Percentiles rank a stretch among this genome's conserved stretches.
Conservation (phyloP, 306 rosid species). For the Vigna unguiculata region DNA sequence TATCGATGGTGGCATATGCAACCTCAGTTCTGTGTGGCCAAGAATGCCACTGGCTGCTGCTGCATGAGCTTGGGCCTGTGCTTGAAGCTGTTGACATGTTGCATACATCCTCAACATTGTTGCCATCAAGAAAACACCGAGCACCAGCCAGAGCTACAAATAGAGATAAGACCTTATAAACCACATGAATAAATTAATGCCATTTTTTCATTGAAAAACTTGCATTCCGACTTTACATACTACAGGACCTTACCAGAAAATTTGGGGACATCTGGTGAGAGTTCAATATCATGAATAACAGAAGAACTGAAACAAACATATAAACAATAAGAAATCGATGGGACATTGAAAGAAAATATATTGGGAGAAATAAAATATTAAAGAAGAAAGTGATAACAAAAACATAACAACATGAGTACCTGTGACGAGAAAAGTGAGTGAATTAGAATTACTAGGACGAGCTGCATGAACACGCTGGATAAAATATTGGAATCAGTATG, state of each 20-base stretch:
- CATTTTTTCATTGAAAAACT: not conserved
- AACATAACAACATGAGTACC: constrained; percentile 52
- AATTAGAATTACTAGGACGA: constrained; percentile 84
- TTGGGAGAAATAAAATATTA: not conserved
- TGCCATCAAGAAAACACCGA: constrained; percentile 97
- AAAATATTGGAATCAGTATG: constrained; percentile 18
- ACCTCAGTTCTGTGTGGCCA: constrained; percentile 84
- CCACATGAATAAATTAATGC: constrained; percentile 22
- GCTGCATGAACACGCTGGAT: constrained; percentile 69
- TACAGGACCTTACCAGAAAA: constrained; percentile 72
- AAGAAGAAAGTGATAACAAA: constrained; percentile 10
- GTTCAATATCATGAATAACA: constrained; percentile 88
- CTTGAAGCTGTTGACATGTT: constrained; percentile 97
- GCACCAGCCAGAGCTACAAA: constrained; percentile 90
- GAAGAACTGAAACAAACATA: constrained; percentile 69
- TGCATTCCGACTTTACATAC: constrained; percentile 27
- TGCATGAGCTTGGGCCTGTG: constrained; percentile 96
- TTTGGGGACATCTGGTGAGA: constrained; percentile 97
- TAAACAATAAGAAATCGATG: constrained; percentile 11
- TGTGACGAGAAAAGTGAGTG: constrained; percentile 94
- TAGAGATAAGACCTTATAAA: constrained; percentile 12
- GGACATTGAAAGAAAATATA: constrained; percentile 21
- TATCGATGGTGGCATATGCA: constrained; percentile 93
- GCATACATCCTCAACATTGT: constrained; percentile 97
- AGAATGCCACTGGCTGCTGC: constrained; percentile 88